A percentile compares a stretch with the other conserved stretches of the same genome.
phyloP scores from a whole-genome alignment of 2,329 filamentous ascomycete genomes.

The Zasmidium angulare region DNA sequence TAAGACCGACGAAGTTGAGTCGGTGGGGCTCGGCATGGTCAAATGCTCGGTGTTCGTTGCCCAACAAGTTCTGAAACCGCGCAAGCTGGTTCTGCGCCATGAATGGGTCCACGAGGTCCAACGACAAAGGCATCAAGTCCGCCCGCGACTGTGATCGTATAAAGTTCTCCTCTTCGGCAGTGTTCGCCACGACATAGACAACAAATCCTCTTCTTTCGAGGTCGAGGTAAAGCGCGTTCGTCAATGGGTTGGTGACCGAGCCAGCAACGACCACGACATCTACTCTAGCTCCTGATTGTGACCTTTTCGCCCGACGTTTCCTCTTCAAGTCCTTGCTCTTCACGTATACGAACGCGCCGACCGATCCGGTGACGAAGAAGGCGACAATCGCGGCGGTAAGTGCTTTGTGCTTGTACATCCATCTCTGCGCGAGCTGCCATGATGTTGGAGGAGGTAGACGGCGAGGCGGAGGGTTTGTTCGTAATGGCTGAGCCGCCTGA shows the following conservation, averaged over 20 bases:
- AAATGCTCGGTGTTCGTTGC: constrained; percentile 72
- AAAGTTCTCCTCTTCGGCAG: constrained; percentile 77
- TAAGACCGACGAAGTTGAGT: constrained; percentile 73
- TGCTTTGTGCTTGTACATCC: constrained; percentile 71
- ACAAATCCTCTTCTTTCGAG: constrained; percentile 90
- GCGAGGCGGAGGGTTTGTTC: constrained; percentile 62
- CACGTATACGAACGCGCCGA: constrained; percentile 51
- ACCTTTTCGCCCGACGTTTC: constrained; percentile 74
- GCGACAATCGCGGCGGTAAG: constrained; percentile 70
- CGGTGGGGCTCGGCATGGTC: constrained; percentile 73
- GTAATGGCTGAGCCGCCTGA: too few relatives aligned
- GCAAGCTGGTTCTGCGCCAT: constrained; percentile 68
- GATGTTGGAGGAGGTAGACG: constrained; percentile 46
- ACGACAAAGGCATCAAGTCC: constrained; percentile 77
- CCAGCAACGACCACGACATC: constrained; percentile 89
- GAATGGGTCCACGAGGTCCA: constrained; percentile 78
- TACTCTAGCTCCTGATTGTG: constrained; percentile 77
- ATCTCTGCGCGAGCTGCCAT: constrained; percentile 63
- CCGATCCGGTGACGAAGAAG: constrained; percentile 63
- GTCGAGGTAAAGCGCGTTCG: constrained; percentile 78
- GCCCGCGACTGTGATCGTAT: constrained; percentile 73
- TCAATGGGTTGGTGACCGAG: constrained; percentile 80
- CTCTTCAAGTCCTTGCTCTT: constrained; percentile 57
- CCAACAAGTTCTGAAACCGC: constrained; percentile 69
- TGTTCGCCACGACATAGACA: constrained; percentile 84